These are phyloP conservation scores for Alloascoidea africana DNA, from an alignment of 805 yeast species.

Conservation along the genomic window DNA sequence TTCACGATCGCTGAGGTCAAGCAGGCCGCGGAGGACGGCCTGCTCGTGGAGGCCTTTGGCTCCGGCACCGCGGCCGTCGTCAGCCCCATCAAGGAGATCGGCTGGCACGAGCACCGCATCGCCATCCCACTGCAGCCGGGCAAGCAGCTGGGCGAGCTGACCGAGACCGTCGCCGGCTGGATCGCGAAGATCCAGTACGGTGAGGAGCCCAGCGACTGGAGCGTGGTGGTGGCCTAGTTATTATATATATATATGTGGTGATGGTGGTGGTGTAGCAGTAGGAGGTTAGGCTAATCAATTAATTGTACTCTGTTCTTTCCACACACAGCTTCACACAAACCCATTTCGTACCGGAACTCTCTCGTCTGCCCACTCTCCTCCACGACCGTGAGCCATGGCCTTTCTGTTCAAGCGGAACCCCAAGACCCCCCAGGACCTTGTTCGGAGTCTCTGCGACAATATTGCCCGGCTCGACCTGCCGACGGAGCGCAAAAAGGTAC, in stretches of 20 bases:
- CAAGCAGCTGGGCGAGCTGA: constrained; percentile 63
- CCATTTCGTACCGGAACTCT: neutral
- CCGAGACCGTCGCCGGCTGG: constrained; percentile 72
- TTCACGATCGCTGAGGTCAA: constrained; percentile 69
- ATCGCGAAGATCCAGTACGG: constrained; percentile 87
- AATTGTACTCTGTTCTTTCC: too few relatives aligned
- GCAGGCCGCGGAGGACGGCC: constrained; percentile 64
- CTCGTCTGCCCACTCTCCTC: too few relatives aligned
- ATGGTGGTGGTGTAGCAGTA: too few relatives aligned
- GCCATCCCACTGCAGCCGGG: constrained; percentile 70
- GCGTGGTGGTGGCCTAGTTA: constrained; percentile 20
- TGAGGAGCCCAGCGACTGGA: constrained; percentile 44
- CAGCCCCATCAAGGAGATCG: constrained; percentile 80
- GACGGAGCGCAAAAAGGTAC: constrained; percentile 23
- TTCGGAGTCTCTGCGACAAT: constrained; percentile 61
- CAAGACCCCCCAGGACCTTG: constrained; percentile 76
- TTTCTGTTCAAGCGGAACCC: constrained; percentile 85
- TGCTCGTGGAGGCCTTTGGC: constrained; percentile 89
- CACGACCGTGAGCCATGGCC: too few relatives aligned
- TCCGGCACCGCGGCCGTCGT: constrained; percentile 97
- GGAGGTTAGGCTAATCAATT: too few relatives aligned
- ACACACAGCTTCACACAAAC: neutral
- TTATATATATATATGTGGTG: constrained; percentile 5
- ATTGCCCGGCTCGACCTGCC: constrained; percentile 40
- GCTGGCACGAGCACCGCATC: constrained; percentile 61